Evolutionary conservation across 441 rosid genomes (phyloP).

Genomic region (Arabidopsis lyrata): DNA sequence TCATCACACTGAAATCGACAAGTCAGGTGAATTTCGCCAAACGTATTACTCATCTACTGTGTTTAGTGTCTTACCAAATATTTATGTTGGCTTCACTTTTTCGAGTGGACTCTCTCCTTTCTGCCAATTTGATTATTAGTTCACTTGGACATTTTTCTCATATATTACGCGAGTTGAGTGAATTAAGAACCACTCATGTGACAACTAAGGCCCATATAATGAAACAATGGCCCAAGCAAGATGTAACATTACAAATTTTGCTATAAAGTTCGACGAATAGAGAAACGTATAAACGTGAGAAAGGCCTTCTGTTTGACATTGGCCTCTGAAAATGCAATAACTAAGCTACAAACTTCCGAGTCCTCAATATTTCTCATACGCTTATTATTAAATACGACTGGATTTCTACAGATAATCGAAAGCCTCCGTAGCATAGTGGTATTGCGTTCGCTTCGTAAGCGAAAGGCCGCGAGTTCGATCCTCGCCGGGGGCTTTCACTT

Average conservation of each 20-base stretch:
- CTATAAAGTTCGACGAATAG: not conserved
- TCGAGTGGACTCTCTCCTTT: not conserved
- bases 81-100: not conserved
- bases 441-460: constrained; percentile 99
- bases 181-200: not conserved
- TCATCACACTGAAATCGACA: constrained; percentile 38
- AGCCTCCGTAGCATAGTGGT: constrained; percentile 56
- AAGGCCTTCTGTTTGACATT: not conserved
- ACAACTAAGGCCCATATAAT: not conserved
- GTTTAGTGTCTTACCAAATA: constrained; percentile 16
- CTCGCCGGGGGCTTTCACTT: constrained; percentile 69
- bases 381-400: not conserved
- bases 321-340: not conserved
- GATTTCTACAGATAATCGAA: no score
- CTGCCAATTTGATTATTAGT: not conserved
- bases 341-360: not conserved
- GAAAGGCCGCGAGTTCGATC: constrained; percentile 99
- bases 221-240: not conserved
- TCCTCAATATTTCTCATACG: not conserved
- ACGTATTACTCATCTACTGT: constrained; percentile 16
- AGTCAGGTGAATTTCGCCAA: constrained; percentile 35
- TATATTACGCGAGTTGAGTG: not conserved
- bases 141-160: not conserved
- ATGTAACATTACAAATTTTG: not conserved
- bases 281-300: not conserved